Conservation (phyloP, 148 eudicot species). For the Salicornia ramosissima region DNA sequence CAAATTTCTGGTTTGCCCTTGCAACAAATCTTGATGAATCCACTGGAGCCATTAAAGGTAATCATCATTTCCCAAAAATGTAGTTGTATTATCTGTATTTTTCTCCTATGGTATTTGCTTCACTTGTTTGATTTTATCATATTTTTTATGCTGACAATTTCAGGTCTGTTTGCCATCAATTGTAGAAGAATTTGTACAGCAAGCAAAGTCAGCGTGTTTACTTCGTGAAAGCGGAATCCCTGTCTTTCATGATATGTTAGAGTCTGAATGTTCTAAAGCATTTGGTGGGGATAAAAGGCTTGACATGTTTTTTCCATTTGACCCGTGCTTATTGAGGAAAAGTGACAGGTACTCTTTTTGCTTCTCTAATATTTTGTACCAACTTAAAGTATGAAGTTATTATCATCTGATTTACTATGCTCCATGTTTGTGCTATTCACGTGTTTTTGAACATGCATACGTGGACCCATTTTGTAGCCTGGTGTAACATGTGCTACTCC, state of each 20-base stretch:
- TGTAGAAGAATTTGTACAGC: conserved; percentile 79
- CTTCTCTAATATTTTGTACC: background rate
- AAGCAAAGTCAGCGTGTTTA: conserved; percentile 58
- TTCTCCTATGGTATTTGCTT: background rate
- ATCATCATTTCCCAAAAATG: conserved; percentile 8
- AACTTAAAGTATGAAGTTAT: too few relatives aligned
- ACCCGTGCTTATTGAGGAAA: conserved; percentile 72
- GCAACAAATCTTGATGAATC: conserved; percentile 56
- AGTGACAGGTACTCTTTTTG: conserved; percentile 57
- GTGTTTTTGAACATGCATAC: too few relatives aligned
- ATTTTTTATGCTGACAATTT: background rate
- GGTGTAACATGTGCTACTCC: too few relatives aligned
- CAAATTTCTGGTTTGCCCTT: conserved; percentile 49
- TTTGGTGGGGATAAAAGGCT: conserved; percentile 85
- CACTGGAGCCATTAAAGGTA: conserved; percentile 77
- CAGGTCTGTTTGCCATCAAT: conserved; percentile 99
- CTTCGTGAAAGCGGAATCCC: conserved; percentile 41
- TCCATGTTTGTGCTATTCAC: too few relatives aligned
- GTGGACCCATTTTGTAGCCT: too few relatives aligned
- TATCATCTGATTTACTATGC: too few relatives aligned
- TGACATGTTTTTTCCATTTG: conserved; percentile 95
- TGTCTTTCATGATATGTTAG: conserved; percentile 42
- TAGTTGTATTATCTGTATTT: background rate
- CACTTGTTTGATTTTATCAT: background rate
- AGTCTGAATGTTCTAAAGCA: conserved; percentile 80